These are phyloP conservation scores for Fusarium sulawesiense DNA, from an alignment of 2,329 filamentous ascomycete species.

Conservation along the genomic window DNA sequence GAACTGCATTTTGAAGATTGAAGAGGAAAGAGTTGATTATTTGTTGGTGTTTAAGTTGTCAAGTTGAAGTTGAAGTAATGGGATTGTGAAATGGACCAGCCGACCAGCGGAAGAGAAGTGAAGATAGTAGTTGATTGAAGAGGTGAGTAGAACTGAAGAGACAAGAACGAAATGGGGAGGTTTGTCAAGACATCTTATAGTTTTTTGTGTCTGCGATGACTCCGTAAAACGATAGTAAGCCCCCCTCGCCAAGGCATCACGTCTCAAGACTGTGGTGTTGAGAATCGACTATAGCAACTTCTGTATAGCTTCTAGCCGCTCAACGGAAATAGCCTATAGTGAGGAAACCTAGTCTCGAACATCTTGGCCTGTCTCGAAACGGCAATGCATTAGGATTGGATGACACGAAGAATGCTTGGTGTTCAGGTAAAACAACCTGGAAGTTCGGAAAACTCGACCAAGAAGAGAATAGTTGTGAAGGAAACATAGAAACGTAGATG, in stretches of 20 bases:
- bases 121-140: constrained; percentile 2
- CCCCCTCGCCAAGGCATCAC: constrained; percentile 5
- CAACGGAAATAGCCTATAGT: neutral
- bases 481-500: neutral
- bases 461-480: neutral
- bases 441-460: neutral
- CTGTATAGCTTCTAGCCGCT: neutral
- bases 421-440: neutral
- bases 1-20: constrained; percentile 18
- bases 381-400: neutral
- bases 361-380: neutral
- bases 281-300: neutral
- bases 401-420: neutral
- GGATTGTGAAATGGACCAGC: constrained; percentile 13
- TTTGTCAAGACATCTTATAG: constrained; percentile 2
- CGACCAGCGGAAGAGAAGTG: constrained; percentile 26
- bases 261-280: constrained; percentile 2
- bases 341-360: neutral
- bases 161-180: neutral
- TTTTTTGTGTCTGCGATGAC: neutral
- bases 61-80: neutral
- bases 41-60: neutral
- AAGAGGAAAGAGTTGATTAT: neutral
- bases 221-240: neutral
- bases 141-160: constrained; percentile 18